Evolutionary conservation across 75 land plant genomes (phyloP), one percentile per base, ranked within the genome.

Genomic region (Picea sitchensis): DNA sequence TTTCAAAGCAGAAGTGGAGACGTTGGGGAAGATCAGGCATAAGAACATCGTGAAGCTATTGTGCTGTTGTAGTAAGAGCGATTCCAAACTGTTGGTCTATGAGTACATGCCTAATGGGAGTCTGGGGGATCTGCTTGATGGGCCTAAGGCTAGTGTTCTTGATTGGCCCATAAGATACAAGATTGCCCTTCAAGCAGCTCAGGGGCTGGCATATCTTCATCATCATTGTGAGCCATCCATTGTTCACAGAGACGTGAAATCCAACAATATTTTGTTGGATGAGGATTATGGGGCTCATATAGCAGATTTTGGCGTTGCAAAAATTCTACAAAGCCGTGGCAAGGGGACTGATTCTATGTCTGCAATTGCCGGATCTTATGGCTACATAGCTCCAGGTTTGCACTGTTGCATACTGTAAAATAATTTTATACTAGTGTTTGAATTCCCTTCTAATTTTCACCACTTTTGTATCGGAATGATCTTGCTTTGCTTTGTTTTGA

Each of bases 61-160:
- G 86, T 95, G 95, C 78, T 88, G 92, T 64, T 95, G 88, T 79
- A 77, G 85, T 34, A 78, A 80, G 15, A 78, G 74, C 65, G 88
- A 88, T 62, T 81, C 90, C 78, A 95, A 91, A 84, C 88, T 93
- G 41, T 83, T 95, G 73, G 93, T 91, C 11, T 94, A 94, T 32
- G 97, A 94, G 56, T 94, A 90, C 79, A 94, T 94, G 96, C 87
- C 91, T 7, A 94, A 94, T 76, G 96, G 94, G 36, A 94, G 97
- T 76, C 84, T 95, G 87, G 95, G 95, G 8, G 98, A 95, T 76
- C 54, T 92, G 30, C 82, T 95, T 18, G 95, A 92, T 57, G 77
- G 89, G 44, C 71, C 80, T 64, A 91, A 92, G 71, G 83, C 80
- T 15, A 83, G 84, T 14, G 20, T 87, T 67, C 82, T 88, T 61